Percentiles rank a stretch among this genome's conserved stretches.
phyloP scores from a whole-genome alignment of 1,139 yeast species.

The Yamadazyma triangularis region DNA sequence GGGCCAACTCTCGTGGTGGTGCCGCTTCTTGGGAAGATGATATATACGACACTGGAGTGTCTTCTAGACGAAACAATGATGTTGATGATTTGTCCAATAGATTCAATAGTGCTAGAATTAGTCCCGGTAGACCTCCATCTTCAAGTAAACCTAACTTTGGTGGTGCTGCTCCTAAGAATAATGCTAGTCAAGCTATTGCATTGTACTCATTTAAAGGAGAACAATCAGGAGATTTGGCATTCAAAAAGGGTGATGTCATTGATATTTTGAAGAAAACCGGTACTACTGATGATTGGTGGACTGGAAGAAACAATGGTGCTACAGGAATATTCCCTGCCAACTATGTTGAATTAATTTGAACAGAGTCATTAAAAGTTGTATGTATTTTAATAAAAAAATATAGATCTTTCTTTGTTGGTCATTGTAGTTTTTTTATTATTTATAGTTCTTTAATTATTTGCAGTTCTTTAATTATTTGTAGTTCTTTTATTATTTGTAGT shows the following conservation, averaged over 20 bases:
- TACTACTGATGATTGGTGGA: conserved; percentile 98
- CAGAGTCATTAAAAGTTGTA: too few species aligned
- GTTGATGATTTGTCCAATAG: conserved; percentile 33
- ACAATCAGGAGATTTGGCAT: conserved; percentile 85
- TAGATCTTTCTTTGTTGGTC: too few species aligned
- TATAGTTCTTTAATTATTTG: too few species aligned
- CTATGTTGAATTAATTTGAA: conserved; percentile 78
- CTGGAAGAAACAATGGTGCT: conserved; percentile 76
- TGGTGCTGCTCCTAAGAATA: conserved; percentile 34
- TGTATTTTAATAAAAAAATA: too few species aligned
- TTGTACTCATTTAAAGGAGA: conserved; percentile 85
- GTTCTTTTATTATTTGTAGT: too few species aligned
- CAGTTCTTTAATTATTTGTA: too few species aligned
- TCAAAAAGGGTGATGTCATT: conserved; percentile 93
- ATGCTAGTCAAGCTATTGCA: conserved; percentile 81
- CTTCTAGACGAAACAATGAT: conserved; percentile 25
- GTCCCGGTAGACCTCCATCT: conserved; percentile 34
- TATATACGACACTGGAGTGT: conserved; percentile 52
- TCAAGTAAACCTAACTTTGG: conserved; percentile 54
- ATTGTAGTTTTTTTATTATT: too few species aligned
- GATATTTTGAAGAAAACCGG: conserved; percentile 80
- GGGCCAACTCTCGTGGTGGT: conserved; percentile 7
- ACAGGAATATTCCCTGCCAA: conserved; percentile 98
- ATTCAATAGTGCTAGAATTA: conserved; percentile 26
- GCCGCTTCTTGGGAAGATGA: conserved; percentile 77